Conservation (phyloP, 2,329 filamentous ascomycete genomes). For the Botrytis deweyae region DNA sequence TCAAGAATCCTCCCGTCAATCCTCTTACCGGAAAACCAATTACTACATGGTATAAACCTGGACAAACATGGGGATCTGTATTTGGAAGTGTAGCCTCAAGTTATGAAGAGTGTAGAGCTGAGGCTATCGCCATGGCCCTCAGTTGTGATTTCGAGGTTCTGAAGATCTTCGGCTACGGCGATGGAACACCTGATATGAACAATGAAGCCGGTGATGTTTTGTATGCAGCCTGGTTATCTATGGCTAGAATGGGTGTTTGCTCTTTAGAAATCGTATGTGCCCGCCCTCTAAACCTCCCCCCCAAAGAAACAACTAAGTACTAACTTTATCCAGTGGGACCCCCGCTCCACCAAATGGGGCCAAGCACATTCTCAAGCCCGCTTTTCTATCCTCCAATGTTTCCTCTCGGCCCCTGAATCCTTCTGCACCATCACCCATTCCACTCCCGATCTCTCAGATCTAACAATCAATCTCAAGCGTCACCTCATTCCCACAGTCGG, state of each 20-base stretch:
- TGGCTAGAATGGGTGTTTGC: constrained; percentile 89
- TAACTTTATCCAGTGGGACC: constrained; percentile 64
- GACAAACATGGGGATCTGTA: constrained; percentile 91
- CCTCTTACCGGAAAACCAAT: constrained; percentile 77
- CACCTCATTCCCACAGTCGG: constrained; percentile 83
- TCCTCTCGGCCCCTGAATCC: constrained; percentile 80
- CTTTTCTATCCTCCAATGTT: constrained; percentile 81
- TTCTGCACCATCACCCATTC: constrained; percentile 81
- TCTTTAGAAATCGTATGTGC: constrained; percentile 68
- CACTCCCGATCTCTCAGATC: constrained; percentile 68
- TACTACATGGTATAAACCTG: constrained; percentile 87
- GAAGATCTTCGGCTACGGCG: constrained; percentile 86
- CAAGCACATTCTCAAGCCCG: constrained; percentile 90
- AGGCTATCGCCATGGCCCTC: constrained; percentile 89
- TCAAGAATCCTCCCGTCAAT: constrained; percentile 74
- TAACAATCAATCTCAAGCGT: constrained; percentile 80
- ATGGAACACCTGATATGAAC: constrained; percentile 70
- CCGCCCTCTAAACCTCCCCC: neutral
- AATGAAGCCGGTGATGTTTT: constrained; percentile 81
- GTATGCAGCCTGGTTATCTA: constrained; percentile 83
- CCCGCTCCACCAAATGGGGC: constrained; percentile 86
- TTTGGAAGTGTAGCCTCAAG: constrained; percentile 85
- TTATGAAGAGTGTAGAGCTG: constrained; percentile 93
- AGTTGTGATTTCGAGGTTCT: constrained; percentile 86
- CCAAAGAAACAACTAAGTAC: neutral